A percentile compares a stretch with the other conserved stretches of the same genome.
Evolutionary conservation across 2,329 filamentous ascomycete genomes (phyloP).

Genomic region (Fusarium falciforme): DNA sequence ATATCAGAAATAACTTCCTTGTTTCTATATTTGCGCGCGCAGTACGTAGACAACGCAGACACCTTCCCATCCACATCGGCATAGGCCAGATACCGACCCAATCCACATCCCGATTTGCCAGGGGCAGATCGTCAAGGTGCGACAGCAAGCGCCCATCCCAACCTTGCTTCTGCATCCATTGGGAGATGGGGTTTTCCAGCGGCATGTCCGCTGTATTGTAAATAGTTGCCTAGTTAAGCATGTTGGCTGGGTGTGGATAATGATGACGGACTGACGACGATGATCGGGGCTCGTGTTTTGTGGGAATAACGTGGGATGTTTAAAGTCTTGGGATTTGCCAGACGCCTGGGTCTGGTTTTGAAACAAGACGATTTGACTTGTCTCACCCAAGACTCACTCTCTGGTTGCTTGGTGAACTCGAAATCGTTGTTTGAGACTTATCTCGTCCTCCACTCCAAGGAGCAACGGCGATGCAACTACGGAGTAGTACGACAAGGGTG

Average conservation of each 20-base stretch:
- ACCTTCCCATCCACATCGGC: constrained; percentile 2
- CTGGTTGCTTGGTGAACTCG: background rate
- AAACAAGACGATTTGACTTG: background rate
- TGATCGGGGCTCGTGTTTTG: constrained; percentile 2
- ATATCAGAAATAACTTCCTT: background rate
- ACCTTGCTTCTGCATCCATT: background rate
- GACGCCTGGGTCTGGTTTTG: background rate
- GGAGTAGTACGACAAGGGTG: background rate
- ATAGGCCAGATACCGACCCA: background rate
- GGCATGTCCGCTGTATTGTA: constrained; percentile 4
- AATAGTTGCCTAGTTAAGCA: constrained; percentile 1
- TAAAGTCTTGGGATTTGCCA: background rate
- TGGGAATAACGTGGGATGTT: constrained; percentile 11
- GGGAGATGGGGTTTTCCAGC: background rate
- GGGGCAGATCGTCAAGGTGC: constrained; percentile 10
- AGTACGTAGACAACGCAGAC: constrained; percentile 6
- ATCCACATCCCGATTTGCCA: constrained; percentile 9
- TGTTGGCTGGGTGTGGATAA: constrained; percentile 20
- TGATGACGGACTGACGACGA: constrained; percentile 30
- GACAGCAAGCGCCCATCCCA: constrained; percentile 1
- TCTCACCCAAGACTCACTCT: background rate
- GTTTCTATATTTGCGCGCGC: background rate
- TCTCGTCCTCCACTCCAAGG: background rate
- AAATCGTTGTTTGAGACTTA: background rate
- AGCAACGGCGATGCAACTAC: background rate